Evolutionary conservation across 306 rosid genomes (phyloP).

Genomic region (Heteromeles arbutifolia): DNA sequence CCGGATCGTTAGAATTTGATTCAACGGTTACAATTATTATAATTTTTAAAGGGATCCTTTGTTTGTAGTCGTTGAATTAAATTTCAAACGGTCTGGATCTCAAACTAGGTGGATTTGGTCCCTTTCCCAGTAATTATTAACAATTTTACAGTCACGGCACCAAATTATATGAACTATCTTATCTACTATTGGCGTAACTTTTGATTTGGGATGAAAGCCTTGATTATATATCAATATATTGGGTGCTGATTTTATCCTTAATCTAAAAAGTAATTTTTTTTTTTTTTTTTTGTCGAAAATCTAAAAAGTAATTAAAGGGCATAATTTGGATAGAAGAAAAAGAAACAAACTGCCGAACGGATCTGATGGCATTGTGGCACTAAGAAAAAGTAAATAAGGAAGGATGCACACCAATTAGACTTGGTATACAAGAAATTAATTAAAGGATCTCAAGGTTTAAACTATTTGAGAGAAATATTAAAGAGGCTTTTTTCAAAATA

Average conservation of each 20-base stretch:
- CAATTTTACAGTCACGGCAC: background rate
- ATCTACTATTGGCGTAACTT: background rate
- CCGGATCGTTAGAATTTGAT: accelerated
- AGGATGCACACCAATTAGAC: background rate
- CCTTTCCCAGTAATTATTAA: too few relatives aligned
- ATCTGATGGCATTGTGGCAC: background rate
- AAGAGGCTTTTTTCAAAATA: too few relatives aligned
- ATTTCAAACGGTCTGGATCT: accelerated
- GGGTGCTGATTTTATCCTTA: background rate
- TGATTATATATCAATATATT: background rate
- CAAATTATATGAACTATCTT: too few relatives aligned
- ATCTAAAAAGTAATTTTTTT: background rate
- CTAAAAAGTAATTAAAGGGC: background rate
- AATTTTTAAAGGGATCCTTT: accelerated
- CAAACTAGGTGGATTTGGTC: too few relatives aligned
- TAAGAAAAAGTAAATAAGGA: background rate
- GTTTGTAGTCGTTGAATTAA: accelerated
- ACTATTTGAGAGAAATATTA: too few relatives aligned
- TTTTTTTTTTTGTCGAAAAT: too few relatives aligned
- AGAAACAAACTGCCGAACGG: background rate
- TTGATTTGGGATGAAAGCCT: background rate
- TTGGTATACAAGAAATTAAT: background rate
- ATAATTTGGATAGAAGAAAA: background rate
- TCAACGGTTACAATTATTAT: too few relatives aligned
- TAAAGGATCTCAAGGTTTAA: background rate